Base-by-base conservation (phyloP, 2,329 filamentous ascomycete genomes). In the Plectosphaerella sp. region DNA sequence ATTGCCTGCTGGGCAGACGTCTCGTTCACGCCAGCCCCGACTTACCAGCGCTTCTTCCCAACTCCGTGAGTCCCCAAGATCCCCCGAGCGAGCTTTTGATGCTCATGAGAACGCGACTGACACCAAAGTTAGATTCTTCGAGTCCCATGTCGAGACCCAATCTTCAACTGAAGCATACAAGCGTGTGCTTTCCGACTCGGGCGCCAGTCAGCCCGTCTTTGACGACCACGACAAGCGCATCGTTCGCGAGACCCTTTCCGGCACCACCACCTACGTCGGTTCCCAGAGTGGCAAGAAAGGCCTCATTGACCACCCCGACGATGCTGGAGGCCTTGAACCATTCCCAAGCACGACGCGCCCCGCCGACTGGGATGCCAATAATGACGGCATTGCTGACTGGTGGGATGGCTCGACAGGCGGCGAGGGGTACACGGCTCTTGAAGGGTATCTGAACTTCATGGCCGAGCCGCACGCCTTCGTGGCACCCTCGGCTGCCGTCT, bases 181-280 rank as follows among this genome's bases (percentile, higher is more conserved):
- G 47, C 62, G 61, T 16, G 66, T 69, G 1, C 58, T 68, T 18
- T 67, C 64, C 24, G 66, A 68, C 52, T 58, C 59, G 5, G 66
- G 66, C 15, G 66, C 56, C 12, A 61, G 58, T 14, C 63, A 65
- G 45, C 66, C 66, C 3, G 58, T 61, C 3, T 55, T 59, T 28
- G 66, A 69, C 51, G 57, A 60, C 28, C 66, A 69, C 47, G 66
- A 69, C 49, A 60, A 57, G 43, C 66, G 66, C 45, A 67, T 69
- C 52, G 49, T 67, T 24, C 53, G 61, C 9, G 66, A 69, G 49
- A 68, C 66, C 0, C 53, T 63, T 11, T 54, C 55, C 0, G 63
- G 63, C 14, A 66, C 64, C 2, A 54, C 57, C 18, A 64, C 62
- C 1, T 68, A 66, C 50, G 59, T 54, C 1, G 66, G 66, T 5